Evolutionary conservation across 1,139 yeast genomes (phyloP).

Genomic region (Suhomyces kunorum): DNA sequence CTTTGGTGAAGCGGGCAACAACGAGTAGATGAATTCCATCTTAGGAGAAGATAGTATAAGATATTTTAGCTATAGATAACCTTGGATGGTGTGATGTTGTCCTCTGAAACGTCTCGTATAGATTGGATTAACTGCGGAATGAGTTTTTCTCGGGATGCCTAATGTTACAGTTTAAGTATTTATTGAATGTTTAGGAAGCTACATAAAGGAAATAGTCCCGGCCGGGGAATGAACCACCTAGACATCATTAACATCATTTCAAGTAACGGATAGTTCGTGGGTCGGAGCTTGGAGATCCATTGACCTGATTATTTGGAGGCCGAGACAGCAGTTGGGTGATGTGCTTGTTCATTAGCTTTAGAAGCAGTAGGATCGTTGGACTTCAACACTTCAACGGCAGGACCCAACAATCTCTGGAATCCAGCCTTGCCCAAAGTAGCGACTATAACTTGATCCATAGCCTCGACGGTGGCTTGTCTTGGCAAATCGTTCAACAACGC

Average conservation of each 20-base stretch:
- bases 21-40: slow-evolving; percentile 7
- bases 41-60: neutral
- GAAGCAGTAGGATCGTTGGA: slow-evolving; percentile 71
- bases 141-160: too few relatives aligned
- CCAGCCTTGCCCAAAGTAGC: slow-evolving; percentile 92
- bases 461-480: slow-evolving; percentile 90
- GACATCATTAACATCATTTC: neutral
- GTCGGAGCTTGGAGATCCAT: neutral
- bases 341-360: neutral
- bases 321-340: slow-evolving; percentile 2
- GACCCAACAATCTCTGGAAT: slow-evolving; percentile 90
- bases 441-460: slow-evolving; percentile 73
- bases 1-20: slow-evolving; percentile 20
- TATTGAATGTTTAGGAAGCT: slow-evolving; percentile 1
- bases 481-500: slow-evolving; percentile 90
- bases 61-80: too few relatives aligned
- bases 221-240: neutral
- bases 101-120: too few relatives aligned
- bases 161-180: neutral
- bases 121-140: too few relatives aligned
- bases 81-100: too few relatives aligned
- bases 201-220: neutral
- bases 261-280: neutral
- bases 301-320: neutral
- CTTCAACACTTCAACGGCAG: slow-evolving; percentile 81